phyloP scores from a whole-genome alignment of 73 alveolate genomes.

The Symbiodinium natans region DNA sequence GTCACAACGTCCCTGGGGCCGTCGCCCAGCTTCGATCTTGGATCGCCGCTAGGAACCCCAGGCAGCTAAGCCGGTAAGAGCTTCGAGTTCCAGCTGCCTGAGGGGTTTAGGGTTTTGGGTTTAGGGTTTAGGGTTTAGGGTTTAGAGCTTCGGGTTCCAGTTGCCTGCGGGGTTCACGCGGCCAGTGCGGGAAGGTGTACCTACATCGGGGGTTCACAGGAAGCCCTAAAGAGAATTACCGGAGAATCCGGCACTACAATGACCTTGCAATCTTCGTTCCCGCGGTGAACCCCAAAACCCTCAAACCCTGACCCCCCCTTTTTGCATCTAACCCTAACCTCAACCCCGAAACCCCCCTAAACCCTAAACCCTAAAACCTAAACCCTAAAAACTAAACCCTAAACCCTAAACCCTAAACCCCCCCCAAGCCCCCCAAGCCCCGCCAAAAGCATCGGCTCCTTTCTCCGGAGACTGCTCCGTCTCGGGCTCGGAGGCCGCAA shows the following conservation, averaged over 20 bases:
- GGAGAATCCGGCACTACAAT: not conserved
- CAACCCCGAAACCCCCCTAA: not conserved
- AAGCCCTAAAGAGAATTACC: not conserved
- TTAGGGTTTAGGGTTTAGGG: too few relatives aligned
- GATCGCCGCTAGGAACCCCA: too few relatives aligned
- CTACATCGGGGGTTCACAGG: not conserved
- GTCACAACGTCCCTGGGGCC: too few relatives aligned
- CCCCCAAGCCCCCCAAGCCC: too few relatives aligned
- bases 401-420: too few relatives aligned
- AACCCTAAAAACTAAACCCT: not conserved
- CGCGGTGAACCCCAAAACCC: not conserved
- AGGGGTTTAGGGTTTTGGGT: too few relatives aligned
- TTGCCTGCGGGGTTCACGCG: not conserved
- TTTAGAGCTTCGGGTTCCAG: too few relatives aligned
- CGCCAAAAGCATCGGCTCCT: too few relatives aligned
- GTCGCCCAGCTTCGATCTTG: too few relatives aligned
- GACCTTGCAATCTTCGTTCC: too few relatives aligned
- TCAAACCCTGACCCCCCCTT: not conserved
- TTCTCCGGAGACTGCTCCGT: constrained; percentile 5
- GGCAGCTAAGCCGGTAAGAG: too few relatives aligned
- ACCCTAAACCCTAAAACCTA: not conserved
- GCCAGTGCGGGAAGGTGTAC: not conserved
- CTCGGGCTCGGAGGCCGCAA: not conserved
- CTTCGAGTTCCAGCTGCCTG: too few relatives aligned
- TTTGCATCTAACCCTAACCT: not conserved